phyloP scores from a whole-genome alignment of 495 filamentous ascomycete species.

The Neurospora sublineolata region DNA sequence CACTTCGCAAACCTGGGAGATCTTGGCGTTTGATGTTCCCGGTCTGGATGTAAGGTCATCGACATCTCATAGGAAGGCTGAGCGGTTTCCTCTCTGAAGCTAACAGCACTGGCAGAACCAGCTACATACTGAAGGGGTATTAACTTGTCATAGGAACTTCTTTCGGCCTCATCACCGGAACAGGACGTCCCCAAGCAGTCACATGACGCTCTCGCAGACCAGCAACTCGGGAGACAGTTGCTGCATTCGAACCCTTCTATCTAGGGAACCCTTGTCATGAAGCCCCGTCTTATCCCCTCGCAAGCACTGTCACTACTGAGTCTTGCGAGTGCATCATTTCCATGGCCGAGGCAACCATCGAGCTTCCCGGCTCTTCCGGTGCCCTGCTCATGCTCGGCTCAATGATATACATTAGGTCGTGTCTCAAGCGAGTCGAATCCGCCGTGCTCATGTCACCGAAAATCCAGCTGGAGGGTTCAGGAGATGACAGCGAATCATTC shows the following conservation, averaged over 20 bases:
- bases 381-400: no score
- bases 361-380: no score
- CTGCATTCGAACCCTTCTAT: background rate
- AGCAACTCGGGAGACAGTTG: background rate
- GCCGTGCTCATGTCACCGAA: no score
- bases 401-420: no score
- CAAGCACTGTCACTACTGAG: background rate
- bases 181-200: background rate
- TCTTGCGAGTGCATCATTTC: background rate
- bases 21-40: background rate
- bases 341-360: background rate
- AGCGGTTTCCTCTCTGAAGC: background rate
- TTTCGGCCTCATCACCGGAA: background rate
- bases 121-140: background rate
- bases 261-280: background rate
- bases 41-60: background rate
- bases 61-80: background rate
- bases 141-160: background rate
- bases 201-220: background rate
- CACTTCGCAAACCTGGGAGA: background rate
- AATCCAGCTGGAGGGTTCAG: no score
- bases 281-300: background rate
- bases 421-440: no score
- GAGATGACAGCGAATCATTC: no score
- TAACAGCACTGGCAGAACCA: background rate